A percentile compares a stretch with the other conserved stretches of the same genome.
Conservation (phyloP, 2,329 filamentous ascomycete genomes). For the Rugonectria rugulosa region DNA sequence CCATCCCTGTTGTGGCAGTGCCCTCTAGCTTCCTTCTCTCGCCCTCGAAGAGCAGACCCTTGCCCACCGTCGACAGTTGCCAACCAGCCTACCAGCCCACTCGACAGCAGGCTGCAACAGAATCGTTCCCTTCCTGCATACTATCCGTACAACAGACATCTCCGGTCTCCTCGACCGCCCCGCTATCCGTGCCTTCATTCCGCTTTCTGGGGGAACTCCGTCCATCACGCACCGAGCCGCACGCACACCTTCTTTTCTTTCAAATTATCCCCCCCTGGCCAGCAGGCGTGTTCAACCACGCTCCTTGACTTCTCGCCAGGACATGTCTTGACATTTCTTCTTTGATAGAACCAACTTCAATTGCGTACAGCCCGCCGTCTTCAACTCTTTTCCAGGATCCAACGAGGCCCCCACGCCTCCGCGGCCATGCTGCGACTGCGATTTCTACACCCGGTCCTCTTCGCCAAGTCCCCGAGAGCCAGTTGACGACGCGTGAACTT, state of each 20-base stretch:
- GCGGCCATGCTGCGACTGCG: constrained; percentile 42
- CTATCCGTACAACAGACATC: background rate
- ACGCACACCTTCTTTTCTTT: constrained; percentile 23
- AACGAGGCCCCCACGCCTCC: constrained; percentile 35
- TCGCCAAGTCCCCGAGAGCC: constrained; percentile 32
- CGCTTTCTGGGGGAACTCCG: constrained; percentile 15
- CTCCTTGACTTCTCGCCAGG: constrained; percentile 16
- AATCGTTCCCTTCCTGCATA: background rate
- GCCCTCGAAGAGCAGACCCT: background rate
- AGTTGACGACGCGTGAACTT: constrained; percentile 34
- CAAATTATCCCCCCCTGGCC: constrained; percentile 32
- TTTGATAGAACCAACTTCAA: constrained; percentile 29
- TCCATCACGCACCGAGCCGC: constrained; percentile 7
- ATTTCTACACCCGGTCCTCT: constrained; percentile 36
- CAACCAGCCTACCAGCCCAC: too few relatives aligned
- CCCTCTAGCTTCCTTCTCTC: constrained; percentile 16
- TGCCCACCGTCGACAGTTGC: background rate
- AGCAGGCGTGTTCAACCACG: constrained; percentile 39
- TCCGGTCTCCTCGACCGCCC: constrained; percentile 10
- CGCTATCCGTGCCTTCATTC: constrained; percentile 18
- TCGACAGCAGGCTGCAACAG: constrained; percentile 19
- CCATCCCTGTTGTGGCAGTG: constrained; percentile 29
- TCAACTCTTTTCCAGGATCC: constrained; percentile 15
- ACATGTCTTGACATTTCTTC: constrained; percentile 31
- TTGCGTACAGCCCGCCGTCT: constrained; percentile 18